A percentile compares a stretch with the other conserved stretches of the same genome.
Conservation (phyloP, 108 stramenopile genomes). For the Stephanodiscus minutulus region DNA sequence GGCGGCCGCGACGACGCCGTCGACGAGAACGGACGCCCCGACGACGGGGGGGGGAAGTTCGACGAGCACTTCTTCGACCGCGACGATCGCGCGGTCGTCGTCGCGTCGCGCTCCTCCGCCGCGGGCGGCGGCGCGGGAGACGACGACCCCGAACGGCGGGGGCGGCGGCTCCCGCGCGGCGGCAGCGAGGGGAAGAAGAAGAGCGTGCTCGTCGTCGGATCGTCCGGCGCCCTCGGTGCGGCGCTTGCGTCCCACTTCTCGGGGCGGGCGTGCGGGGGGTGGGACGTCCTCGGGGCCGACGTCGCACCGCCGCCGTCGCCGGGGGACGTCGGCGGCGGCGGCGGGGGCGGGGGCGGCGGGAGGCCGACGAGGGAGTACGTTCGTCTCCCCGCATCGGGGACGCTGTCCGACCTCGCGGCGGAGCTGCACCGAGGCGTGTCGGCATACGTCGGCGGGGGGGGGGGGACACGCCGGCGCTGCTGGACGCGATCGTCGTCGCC, state of each 20-base stretch:
- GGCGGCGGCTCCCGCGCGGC: neutral
- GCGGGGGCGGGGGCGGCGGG: conserved; percentile 21
- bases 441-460: conserved; percentile 9
- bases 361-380: conserved; percentile 46
- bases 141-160: neutral
- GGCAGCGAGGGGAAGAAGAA: conserved; percentile 11
- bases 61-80: neutral
- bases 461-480: conserved; percentile 15
- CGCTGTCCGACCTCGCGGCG: conserved; percentile 52
- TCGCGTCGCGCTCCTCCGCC: neutral
- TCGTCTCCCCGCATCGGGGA: conserved; percentile 39
- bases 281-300: conserved; percentile 1
- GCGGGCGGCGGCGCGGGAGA: neutral
- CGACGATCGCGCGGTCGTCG: neutral
- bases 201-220: conserved; percentile 76
- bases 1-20: too few species aligned
- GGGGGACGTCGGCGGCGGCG: conserved; percentile 72
- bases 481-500: conserved; percentile 75
- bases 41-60: neutral
- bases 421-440: conserved; percentile 54
- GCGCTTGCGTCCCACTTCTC: conserved; percentile 48
- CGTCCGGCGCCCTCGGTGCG: conserved; percentile 65
- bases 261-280: neutral
- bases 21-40: too few species aligned
- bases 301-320: too few species aligned